phyloP scores from a whole-genome alignment of 495 filamentous ascomycete species.

The Penicillium argentinense region DNA sequence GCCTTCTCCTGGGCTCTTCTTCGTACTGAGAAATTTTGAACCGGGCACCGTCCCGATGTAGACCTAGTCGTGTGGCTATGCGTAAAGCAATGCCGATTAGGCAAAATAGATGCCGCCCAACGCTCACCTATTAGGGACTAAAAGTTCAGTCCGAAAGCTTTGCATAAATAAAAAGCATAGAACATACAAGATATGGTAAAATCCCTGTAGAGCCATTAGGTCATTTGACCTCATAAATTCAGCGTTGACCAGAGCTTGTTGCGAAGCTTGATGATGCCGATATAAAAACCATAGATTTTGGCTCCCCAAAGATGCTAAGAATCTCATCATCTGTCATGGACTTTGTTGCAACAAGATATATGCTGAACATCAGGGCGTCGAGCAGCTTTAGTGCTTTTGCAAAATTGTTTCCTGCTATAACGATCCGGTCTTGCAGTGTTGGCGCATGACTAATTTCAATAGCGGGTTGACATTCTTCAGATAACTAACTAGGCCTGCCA shows the following conservation, averaged over 20 bases:
- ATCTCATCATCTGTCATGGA: constrained; percentile 48
- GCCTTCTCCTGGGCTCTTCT: constrained; percentile 62
- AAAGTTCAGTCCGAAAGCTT: neutral
- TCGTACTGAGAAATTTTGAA: constrained; percentile 66
- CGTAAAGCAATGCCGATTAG: constrained; percentile 65
- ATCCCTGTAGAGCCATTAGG: constrained; percentile 65
- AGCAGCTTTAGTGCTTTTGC: constrained; percentile 40
- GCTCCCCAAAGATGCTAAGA: constrained; percentile 7
- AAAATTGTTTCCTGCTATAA: constrained; percentile 23
- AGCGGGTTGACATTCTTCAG: constrained; percentile 49
- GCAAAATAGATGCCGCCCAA: constrained; percentile 53
- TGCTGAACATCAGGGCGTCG: constrained; percentile 69
- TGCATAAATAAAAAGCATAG: neutral
- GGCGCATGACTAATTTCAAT: constrained; percentile 48
- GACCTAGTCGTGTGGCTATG: constrained; percentile 59
- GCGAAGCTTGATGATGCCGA: constrained; percentile 65
- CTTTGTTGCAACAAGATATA: constrained; percentile 68
- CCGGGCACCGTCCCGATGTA: constrained; percentile 56
- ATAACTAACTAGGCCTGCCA: constrained; percentile 50
- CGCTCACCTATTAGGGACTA: constrained; percentile 24
- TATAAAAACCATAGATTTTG: constrained; percentile 39
- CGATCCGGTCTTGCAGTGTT: constrained; percentile 37
- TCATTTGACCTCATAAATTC: constrained; percentile 66
- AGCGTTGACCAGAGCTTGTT: constrained; percentile 67
- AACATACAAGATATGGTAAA: constrained; percentile 59